Evolutionary conservation across 2,329 filamentous ascomycete genomes (phyloP).

Genomic region (Aotearoamyces nothofagi): DNA sequence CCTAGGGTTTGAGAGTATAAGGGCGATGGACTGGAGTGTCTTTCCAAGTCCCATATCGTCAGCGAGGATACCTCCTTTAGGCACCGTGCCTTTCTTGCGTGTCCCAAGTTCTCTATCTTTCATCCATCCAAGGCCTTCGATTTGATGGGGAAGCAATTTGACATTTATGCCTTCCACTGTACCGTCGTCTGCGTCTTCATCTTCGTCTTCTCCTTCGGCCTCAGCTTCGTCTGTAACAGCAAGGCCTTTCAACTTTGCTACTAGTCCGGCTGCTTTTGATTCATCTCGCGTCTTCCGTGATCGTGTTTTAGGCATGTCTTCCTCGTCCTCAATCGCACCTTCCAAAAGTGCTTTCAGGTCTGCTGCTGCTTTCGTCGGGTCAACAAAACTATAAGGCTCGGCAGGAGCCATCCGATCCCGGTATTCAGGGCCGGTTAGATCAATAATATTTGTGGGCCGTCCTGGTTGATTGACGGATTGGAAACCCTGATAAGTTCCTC

Average conservation of each 20-base stretch:
- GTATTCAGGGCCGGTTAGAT: constrained; percentile 15
- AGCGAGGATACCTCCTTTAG: constrained; percentile 86
- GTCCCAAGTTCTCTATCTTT: constrained; percentile 76
- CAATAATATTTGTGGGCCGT: constrained; percentile 15
- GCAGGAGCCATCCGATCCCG: constrained; percentile 8
- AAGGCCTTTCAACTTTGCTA: constrained; percentile 21
- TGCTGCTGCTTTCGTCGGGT: constrained; percentile 55
- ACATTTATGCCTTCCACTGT: constrained; percentile 71
- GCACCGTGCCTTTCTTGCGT: constrained; percentile 65
- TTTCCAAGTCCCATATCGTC: constrained; percentile 98
- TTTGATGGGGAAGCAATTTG: constrained; percentile 81
- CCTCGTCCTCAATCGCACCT: constrained; percentile 62
- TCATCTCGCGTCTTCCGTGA: constrained; percentile 23
- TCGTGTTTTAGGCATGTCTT: constrained; percentile 22
- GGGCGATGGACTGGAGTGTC: constrained; percentile 82
- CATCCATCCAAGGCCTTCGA: constrained; percentile 94
- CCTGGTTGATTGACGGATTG: constrained; percentile 12
- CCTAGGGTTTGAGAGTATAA: constrained; percentile 72
- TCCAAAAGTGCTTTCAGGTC: constrained; percentile 74
- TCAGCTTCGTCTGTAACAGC: constrained; percentile 31
- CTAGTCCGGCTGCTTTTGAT: constrained; percentile 15
- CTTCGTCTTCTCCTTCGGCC: constrained; percentile 25
- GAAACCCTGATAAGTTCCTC: constrained; percentile 14
- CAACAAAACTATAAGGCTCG: constrained; percentile 23
- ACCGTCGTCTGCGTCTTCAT: constrained; percentile 41